Conservation (phyloP, 2,329 filamentous ascomycete species). For the Fusarium longipes region DNA sequence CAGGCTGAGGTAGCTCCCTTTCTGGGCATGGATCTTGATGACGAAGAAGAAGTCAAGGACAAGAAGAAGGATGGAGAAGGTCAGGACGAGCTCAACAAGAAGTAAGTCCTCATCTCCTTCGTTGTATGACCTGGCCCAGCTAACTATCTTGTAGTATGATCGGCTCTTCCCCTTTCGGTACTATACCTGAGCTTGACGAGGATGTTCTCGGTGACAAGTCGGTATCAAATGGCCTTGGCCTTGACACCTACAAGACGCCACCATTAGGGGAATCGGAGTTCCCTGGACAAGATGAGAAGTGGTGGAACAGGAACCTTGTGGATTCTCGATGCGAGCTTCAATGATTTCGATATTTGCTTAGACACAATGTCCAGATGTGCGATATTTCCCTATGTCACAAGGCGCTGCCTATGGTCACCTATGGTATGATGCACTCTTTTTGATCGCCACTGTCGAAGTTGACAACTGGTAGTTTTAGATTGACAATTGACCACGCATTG, state of each 20-base stretch:
- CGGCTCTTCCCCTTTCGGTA: background rate
- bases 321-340: background rate
- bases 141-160: background rate
- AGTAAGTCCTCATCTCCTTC: background rate
- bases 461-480: background rate
- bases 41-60: background rate
- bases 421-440: background rate
- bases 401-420: background rate
- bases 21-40: background rate
- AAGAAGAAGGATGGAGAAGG: background rate
- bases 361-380: background rate
- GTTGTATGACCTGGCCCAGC: background rate
- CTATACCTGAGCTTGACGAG: background rate
- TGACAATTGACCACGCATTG: background rate
- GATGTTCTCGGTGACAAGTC: background rate
- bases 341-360: background rate
- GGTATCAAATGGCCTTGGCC: background rate
- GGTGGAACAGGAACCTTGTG: background rate
- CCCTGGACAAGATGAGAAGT: background rate
- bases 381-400: background rate
- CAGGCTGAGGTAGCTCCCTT: background rate
- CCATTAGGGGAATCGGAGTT: slow-evolving; percentile 1
- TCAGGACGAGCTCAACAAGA: background rate
- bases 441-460: background rate
- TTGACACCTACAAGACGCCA: background rate